Conservation (phyloP, 352 stramenopile genomes). For the Phytophthora lateralis region DNA sequence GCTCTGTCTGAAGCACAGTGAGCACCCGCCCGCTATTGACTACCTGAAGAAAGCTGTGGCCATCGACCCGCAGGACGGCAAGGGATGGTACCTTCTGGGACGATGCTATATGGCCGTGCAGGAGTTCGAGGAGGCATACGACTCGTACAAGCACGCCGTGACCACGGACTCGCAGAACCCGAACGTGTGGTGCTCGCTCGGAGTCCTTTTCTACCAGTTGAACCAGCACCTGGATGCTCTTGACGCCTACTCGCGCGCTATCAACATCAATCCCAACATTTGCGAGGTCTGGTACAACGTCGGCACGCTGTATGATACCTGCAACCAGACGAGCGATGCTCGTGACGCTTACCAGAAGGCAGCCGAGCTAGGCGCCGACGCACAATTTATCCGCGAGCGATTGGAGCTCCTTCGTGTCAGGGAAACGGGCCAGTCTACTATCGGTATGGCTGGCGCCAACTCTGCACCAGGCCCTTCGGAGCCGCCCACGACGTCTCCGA, state of each 20-base stretch:
- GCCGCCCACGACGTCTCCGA: constrained; percentile 83
- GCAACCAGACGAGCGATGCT: constrained; percentile 90
- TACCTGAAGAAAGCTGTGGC: constrained; percentile 85
- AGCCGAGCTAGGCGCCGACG: constrained; percentile 80
- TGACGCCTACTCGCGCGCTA: constrained; percentile 88
- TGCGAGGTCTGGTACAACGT: constrained; percentile 93
- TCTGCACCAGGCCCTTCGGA: constrained; percentile 79
- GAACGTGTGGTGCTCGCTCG: constrained; percentile 91
- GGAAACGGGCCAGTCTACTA: constrained; percentile 82
- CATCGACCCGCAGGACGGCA: constrained; percentile 83
- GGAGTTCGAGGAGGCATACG: constrained; percentile 90
- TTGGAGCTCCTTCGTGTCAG: constrained; percentile 77
- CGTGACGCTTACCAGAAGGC: constrained; percentile 90
- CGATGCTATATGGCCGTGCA: constrained; percentile 92
- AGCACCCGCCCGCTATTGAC: constrained; percentile 83
- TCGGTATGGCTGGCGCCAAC: constrained; percentile 84
- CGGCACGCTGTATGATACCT: constrained; percentile 90
- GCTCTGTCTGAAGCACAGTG: constrained; percentile 86
- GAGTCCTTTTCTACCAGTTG: constrained; percentile 91
- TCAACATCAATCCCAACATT: constrained; percentile 93
- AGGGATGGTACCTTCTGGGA: constrained; percentile 90
- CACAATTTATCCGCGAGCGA: constrained; percentile 84
- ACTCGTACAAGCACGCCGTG: constrained; percentile 90
- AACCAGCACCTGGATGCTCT: constrained; percentile 89
- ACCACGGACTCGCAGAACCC: constrained; percentile 91